phyloP scores from a whole-genome alignment of 2,329 filamentous ascomycete genomes.

The Fusarium musae region DNA sequence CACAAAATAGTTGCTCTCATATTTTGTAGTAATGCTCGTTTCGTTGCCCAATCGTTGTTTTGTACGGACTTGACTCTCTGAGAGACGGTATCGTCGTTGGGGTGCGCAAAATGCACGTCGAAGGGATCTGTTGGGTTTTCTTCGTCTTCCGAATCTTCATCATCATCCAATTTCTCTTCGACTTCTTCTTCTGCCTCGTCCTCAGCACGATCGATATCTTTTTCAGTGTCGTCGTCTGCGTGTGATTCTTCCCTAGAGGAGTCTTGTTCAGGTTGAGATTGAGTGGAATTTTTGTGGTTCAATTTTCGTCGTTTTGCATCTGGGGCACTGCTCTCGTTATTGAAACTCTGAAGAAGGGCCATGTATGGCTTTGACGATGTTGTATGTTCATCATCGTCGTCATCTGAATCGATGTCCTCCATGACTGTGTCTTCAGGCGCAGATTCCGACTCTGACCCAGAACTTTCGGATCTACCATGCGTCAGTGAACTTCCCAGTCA shows the following conservation, averaged over 20 bases:
- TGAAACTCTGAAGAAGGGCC: conserved; percentile 68
- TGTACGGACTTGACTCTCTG: conserved; percentile 63
- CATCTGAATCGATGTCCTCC: conserved; percentile 55
- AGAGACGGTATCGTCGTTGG: conserved; percentile 70
- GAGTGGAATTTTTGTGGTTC: conserved; percentile 49
- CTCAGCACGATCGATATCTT: conserved; percentile 51
- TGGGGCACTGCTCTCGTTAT: conserved; percentile 56
- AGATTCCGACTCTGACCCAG: conserved; percentile 44
- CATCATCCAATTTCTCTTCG: conserved; percentile 44
- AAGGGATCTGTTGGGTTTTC: conserved; percentile 76
- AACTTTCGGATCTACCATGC: conserved; percentile 32
- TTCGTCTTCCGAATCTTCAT: conserved; percentile 60
- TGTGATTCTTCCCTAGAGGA: conserved; percentile 44
- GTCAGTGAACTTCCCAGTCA: not conserved
- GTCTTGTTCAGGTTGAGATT: conserved; percentile 36
- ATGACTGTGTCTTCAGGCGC: conserved; percentile 51
- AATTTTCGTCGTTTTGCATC: conserved; percentile 69
- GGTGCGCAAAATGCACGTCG: conserved; percentile 79
- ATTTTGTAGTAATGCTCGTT: conserved; percentile 58
- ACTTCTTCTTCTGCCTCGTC: conserved; percentile 45
- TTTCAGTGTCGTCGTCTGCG: conserved; percentile 58
- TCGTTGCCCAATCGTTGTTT: conserved; percentile 62
- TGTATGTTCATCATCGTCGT: conserved; percentile 60
- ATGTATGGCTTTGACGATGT: conserved; percentile 62
- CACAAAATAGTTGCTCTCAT: conserved; percentile 60